Evolutionary conservation across 257 asterid genomes (phyloP).

Genomic region (Cruciata laevipes): DNA sequence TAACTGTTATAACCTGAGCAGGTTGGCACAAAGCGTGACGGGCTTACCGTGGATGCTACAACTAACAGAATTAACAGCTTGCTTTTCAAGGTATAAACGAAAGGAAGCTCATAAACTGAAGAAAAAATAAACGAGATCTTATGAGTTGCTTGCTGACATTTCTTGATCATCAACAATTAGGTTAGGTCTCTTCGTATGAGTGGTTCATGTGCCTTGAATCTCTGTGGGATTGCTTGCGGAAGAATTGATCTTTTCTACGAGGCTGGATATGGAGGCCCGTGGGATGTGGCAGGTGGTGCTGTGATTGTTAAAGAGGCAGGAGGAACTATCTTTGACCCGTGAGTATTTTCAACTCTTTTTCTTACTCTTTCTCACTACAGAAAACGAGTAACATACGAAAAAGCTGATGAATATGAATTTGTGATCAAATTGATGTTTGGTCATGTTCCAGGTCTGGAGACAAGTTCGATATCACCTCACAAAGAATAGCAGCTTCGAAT

Average conservation of each 20-base stretch:
- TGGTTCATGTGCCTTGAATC: slow-evolving; percentile 86
- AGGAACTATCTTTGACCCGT: slow-evolving; percentile 79
- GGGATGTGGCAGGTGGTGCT: slow-evolving; percentile 96
- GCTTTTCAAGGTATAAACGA: slow-evolving; percentile 60
- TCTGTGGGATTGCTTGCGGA: slow-evolving; percentile 83
- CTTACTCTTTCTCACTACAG: neutral
- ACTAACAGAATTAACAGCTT: slow-evolving; percentile 65
- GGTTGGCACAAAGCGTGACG: slow-evolving; percentile 79
- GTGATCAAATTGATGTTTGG: neutral
- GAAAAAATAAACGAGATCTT: neutral
- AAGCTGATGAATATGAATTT: neutral
- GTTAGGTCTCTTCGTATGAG: slow-evolving; percentile 82
- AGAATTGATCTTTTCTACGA: slow-evolving; percentile 80
- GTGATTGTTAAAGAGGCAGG: slow-evolving; percentile 78
- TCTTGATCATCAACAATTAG: slow-evolving; percentile 30
- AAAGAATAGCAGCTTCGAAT: slow-evolving; percentile 72
- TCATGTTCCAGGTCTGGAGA: slow-evolving; percentile 48
- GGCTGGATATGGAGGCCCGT: slow-evolving; percentile 79
- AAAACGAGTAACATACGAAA: neutral
- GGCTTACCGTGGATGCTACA: slow-evolving; percentile 48
- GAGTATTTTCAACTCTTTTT: slow-evolving; percentile 21
- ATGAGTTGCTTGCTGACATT: slow-evolving; percentile 2
- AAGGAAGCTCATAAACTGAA: neutral
- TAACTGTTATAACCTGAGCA: slow-evolving; percentile 27
- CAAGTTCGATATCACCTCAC: slow-evolving; percentile 63